phyloP scores from a whole-genome alignment of 2,329 filamentous ascomycete species.

The Pseudofabraea citricarpa region DNA sequence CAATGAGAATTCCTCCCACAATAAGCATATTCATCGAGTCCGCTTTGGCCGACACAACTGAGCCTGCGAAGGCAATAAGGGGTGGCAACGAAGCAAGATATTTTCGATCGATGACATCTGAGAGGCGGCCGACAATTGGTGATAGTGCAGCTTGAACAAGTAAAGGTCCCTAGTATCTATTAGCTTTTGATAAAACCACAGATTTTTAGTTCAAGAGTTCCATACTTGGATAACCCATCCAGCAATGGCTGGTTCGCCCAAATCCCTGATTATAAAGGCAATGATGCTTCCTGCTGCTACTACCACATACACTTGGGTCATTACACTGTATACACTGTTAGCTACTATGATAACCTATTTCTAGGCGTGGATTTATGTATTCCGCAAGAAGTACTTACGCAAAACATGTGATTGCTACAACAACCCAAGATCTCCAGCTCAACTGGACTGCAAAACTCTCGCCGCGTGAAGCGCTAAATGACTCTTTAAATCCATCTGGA shows the following conservation, averaged over 20 bases:
- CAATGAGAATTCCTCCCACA: slow-evolving; percentile 50
- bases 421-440: slow-evolving; percentile 50
- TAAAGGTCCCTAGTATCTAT: slow-evolving; percentile 40
- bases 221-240: slow-evolving; percentile 51
- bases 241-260: slow-evolving; percentile 43
- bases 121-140: slow-evolving; percentile 49
- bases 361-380: neutral
- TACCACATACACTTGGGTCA: slow-evolving; percentile 51
- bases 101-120: slow-evolving; percentile 52
- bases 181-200: neutral
- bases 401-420: slow-evolving; percentile 46
- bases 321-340: slow-evolving; percentile 32
- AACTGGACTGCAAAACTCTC: slow-evolving; percentile 21
- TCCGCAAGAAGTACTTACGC: slow-evolving; percentile 27
- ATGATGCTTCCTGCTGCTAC: slow-evolving; percentile 50
- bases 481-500: neutral
- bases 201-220: too few relatives aligned
- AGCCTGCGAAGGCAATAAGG: slow-evolving; percentile 47
- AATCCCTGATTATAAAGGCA: slow-evolving; percentile 49
- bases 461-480: neutral
- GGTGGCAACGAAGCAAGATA: slow-evolving; percentile 46
- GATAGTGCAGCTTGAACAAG: slow-evolving; percentile 53
- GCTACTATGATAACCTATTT: neutral
- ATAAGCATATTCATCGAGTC: slow-evolving; percentile 51
- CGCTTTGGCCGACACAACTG: slow-evolving; percentile 49